Evolutionary conservation across 2,329 filamentous ascomycete species (phyloP), one percentile per base, ranked within the genome.

Genomic region (Colletotrichum melonis): DNA sequence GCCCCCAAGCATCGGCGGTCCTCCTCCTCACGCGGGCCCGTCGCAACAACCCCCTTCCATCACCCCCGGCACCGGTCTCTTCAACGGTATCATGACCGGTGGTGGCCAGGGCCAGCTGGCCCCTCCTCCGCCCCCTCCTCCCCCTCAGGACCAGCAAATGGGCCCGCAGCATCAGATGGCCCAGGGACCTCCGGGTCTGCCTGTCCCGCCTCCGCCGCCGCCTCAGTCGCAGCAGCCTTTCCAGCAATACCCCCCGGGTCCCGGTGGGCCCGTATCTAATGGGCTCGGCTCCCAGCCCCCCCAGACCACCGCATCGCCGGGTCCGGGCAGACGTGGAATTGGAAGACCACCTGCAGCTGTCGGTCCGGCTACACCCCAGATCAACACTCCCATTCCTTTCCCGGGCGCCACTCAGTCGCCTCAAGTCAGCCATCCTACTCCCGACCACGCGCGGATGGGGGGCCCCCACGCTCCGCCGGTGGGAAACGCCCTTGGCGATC

Each of bases 81-180:
- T 99, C 81, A 95, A 95, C 77, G 95, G 95, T 69, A 98, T 98
- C 81, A 98, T 99, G 94, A 92, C 95, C 69, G 96, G 96, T 76
- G 91, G 90, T 75, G 94, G 92, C 78, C 95, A 96, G 85, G 93
- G 92, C 78, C 95, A 94, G 74, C 93, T 95, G 75, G 94, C 94
- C 74, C 92, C 97, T 77, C 95, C 95, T 76, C 93, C 93, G 73
- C 91, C 91, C 78, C 85, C 84, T 35, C 81, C 82, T 69, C 86
- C 87, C 38, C 89, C 90, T 78, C 91, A 92, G 83, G 89, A 92
- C 78, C 91, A 92, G 80, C 89, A 89, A 77, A 85, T 82, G 76
- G 86, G 87, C 77, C 85, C 85, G 26, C 82, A 85, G 76, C 84
- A 83, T 66, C 84, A 84, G 54, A 93, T 94, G 86, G 91, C 92